These are phyloP conservation scores for Pichia ethanolica DNA, from an alignment of 805 yeast species.

Conservation along the genomic window DNA sequence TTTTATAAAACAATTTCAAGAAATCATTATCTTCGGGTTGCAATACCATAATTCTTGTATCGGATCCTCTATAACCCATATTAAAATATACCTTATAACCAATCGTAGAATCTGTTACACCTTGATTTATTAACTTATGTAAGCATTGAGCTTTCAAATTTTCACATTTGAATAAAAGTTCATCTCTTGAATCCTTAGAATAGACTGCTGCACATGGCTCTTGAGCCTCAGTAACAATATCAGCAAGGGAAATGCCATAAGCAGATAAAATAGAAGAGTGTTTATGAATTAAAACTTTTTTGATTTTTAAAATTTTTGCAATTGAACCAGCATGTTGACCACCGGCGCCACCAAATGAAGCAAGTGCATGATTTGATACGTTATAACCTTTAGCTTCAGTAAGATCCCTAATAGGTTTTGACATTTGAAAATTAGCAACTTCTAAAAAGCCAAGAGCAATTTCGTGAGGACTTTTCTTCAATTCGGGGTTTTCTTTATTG, in stretches of 20 bases:
- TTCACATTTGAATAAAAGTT: slow-evolving; percentile 39
- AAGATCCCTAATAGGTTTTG: slow-evolving; percentile 75
- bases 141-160: slow-evolving; percentile 37
- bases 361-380: slow-evolving; percentile 58
- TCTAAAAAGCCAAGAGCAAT: slow-evolving; percentile 75
- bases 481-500: slow-evolving; percentile 41
- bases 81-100: slow-evolving; percentile 42
- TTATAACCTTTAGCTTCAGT: slow-evolving; percentile 81
- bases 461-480: slow-evolving; percentile 47
- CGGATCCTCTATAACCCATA: slow-evolving; percentile 80
- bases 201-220: slow-evolving; percentile 54
- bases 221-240: slow-evolving; percentile 70
- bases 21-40: slow-evolving; percentile 23
- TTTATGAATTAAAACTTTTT: slow-evolving; percentile 64
- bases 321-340: slow-evolving; percentile 84
- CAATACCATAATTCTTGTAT: slow-evolving; percentile 60
- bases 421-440: slow-evolving; percentile 85
- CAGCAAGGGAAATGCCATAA: slow-evolving; percentile 83
- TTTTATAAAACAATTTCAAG: slow-evolving; percentile 39
- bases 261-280: slow-evolving; percentile 82
- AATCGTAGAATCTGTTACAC: slow-evolving; percentile 17
- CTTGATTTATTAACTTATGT: slow-evolving; percentile 41
- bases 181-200: slow-evolving; percentile 22
- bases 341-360: slow-evolving; percentile 90
- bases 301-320: slow-evolving; percentile 63